Evolutionary conservation across 2,329 filamentous ascomycete species (phyloP).

Genomic region (Botryotinia calthae): DNA sequence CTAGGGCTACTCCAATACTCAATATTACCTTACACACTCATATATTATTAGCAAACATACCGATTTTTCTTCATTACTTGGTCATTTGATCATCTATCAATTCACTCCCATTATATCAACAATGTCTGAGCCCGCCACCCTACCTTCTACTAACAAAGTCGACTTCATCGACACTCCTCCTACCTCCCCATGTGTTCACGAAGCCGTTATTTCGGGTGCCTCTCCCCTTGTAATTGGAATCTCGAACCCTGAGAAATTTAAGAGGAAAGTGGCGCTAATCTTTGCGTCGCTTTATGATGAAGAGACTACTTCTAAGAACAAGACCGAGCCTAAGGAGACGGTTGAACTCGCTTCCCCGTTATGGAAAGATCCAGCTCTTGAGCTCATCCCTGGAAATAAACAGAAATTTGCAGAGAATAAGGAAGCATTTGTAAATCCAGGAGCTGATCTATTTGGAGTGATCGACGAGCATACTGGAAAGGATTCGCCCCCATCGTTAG

Average conservation of each 20-base stretch:
- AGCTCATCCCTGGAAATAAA: background rate
- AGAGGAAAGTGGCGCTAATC: background rate
- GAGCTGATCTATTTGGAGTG: too few species aligned
- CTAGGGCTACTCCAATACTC: background rate
- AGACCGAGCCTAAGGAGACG: background rate
- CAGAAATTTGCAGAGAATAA: background rate
- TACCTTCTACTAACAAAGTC: background rate
- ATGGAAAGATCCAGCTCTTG: background rate
- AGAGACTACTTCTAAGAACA: background rate
- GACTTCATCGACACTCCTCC: background rate
- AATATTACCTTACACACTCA: background rate
- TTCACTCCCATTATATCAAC: background rate
- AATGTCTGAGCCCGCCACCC: background rate
- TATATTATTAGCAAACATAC: background rate
- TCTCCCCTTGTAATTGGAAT: background rate
- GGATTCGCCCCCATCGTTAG: background rate
- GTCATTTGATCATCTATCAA: background rate
- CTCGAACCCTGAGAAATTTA: background rate
- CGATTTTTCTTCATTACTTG: background rate
- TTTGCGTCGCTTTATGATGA: constrained; percentile 6
- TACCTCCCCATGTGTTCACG: background rate
- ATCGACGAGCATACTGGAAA: background rate
- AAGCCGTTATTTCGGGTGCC: background rate
- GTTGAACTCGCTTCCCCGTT: background rate
- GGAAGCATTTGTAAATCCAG: background rate